A percentile compares a stretch with the other conserved stretches of the same genome.
phyloP scores from a whole-genome alignment of 441 rosid genomes.

The Gossypium trilobum region DNA sequence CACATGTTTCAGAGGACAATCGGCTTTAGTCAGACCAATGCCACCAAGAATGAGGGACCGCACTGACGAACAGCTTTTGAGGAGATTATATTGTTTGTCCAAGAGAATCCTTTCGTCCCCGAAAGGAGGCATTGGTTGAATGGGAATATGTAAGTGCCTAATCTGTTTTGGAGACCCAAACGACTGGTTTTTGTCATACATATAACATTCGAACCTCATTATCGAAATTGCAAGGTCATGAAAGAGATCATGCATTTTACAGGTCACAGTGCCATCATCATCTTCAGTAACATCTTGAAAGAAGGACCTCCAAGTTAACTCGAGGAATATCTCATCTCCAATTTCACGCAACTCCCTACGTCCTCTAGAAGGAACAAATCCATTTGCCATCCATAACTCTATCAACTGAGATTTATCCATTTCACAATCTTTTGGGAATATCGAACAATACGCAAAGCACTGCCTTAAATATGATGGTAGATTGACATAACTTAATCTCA shows the following conservation, averaged over 20 bases:
- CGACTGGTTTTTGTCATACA: background rate
- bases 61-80: background rate
- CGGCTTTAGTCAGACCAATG: background rate
- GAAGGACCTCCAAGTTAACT: background rate
- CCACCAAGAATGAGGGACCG: background rate
- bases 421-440: constrained; percentile 5
- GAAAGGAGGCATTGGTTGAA: background rate
- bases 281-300: background rate
- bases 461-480: background rate
- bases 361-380: background rate
- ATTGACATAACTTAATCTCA: background rate
- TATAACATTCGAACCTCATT: background rate
- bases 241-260: constrained; percentile 7
- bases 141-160: background rate
- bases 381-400: constrained; percentile 16
- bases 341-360: background rate
- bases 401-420: constrained; percentile 2
- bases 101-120: background rate
- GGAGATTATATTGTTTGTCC: background rate
- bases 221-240: constrained; percentile 2
- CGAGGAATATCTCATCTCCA: background rate
- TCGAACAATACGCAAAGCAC: constrained; percentile 2
- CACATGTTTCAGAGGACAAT: background rate
- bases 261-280: background rate
- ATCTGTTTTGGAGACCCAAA: background rate